Evolutionary conservation across 495 filamentous ascomycete genomes (phyloP), one percentile per base, ranked within the genome.

Genomic region (Trichoderma virens): DNA sequence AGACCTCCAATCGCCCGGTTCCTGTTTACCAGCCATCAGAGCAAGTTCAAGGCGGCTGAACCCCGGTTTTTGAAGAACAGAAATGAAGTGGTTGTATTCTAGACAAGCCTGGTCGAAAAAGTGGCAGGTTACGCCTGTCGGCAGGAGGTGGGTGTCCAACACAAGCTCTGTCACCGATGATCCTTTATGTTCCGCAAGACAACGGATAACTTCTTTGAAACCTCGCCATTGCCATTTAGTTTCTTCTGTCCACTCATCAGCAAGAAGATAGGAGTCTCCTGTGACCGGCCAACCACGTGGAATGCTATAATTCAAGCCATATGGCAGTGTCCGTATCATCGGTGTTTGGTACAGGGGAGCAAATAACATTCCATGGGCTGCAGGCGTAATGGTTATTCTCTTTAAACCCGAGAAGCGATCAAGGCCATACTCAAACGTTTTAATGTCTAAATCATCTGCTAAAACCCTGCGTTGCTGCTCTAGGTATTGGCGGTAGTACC

Each of bases 241-340:
- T 5, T 5, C 14, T 20, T 20, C 2, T 6, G n/a, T n/a, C n/a
- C n/a, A n/a, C n/a, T n/a, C n/a, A n/a, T n/a, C n/a, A n/a, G n/a
- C n/a, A n/a, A n/a, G n/a, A 20, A 2, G n/a, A 6, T 2, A 20
- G 41, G 16, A 18, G 7, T 51, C 16, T 9, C 6, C 62, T 23
- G 27, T 14, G 45, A 6, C 61, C 51, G 64, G 70, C 74, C 70
- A 75, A 61, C 68, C 69, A n/a, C 70, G 68, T 7, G 66, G 68
- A 59, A 73, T 70, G 13, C 66, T 67, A 60, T 76, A 76, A 54
- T 73, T 72, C 32, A 73, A 73, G 32, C 68, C 68, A 32, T 65
- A 62, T 54, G 71, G 69, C 56, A 76, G 72, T 28, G 64, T 61
- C 27, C 70, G 71, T 35, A 76, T 73, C 67, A 71, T 74, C 25